Evolutionary conservation across 805 yeast genomes (phyloP), one percentile per base, ranked within the genome.

Genomic region (Metschnikowia arizonensis): DNA sequence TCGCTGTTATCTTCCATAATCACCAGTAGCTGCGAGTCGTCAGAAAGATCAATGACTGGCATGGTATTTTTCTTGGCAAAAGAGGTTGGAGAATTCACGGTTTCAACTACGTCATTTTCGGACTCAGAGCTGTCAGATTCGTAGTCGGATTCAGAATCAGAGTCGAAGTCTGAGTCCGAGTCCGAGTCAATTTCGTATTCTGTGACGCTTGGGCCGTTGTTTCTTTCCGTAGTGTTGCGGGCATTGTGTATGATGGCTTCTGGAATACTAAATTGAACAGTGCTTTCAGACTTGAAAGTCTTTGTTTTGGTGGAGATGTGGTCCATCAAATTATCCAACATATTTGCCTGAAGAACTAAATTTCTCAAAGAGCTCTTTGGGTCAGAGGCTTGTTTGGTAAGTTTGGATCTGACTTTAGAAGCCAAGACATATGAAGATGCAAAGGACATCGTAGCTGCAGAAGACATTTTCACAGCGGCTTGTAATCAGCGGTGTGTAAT

Each of bases 281-380:
- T 44, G 30, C 49, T 18, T 17, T 43, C 44, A 6, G 40, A 31
- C 37, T 35, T 45, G 39, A 42, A 49, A 50, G 62, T 61, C 44
- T 54, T 60, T 30, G 67, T 55, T 49, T 63, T 65, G 31, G 48
- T 56, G 39, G 65, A 50, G 30, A 77, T 64, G 45, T 66, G 66
- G 56, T 78, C 86, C 77, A 84, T 81, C 42, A 83, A 59, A 49
- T 69, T 72, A 57, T 84, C 89, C 50, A 83, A 71, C 68, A 84
- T 65, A 60, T 83, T 84, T 17, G 89, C 88, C 62, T 84, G 89
- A 33, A 80, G 73, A 3, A 83, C 87, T 32, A 83, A 69, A 41
- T 70, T 65, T 40, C 85, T 70, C 41, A 83, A 69, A 44, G 79
- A 66, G 26, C 82, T 76, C 54, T 81, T 83, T 11, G 76, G 74